phyloP scores from a whole-genome alignment of 2,329 filamentous ascomycete species.

The Parafenestella ontariensis region DNA sequence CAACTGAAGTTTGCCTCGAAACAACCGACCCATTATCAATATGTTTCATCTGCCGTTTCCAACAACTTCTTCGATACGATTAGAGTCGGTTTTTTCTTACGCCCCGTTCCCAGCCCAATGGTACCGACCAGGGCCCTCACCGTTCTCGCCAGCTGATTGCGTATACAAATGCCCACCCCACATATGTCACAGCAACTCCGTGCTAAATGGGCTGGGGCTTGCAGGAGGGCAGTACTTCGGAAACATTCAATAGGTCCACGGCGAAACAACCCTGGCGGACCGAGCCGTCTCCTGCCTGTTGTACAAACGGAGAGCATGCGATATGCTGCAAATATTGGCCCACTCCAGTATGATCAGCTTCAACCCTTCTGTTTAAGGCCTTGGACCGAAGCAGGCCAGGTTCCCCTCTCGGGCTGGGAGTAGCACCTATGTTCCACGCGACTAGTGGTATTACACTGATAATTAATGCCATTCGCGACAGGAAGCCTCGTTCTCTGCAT shows the following conservation, averaged over 20 bases:
- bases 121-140: not conserved
- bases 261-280: not conserved
- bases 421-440: not conserved
- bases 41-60: too few relatives aligned
- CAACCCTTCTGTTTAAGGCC: not conserved
- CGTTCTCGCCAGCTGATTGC: not conserved
- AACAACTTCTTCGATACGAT: too few relatives aligned
- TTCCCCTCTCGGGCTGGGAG: not conserved
- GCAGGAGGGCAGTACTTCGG: not conserved
- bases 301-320: not conserved
- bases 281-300: not conserved
- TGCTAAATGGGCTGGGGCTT: not conserved
- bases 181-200: not conserved
- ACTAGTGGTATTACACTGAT: not conserved
- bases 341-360: not conserved
- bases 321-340: not conserved
- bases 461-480: not conserved
- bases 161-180: too few relatives aligned
- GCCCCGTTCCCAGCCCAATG: not conserved
- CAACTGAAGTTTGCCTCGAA: too few relatives aligned
- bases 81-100: too few relatives aligned
- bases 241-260: not conserved
- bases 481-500: not conserved
- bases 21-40: too few relatives aligned
- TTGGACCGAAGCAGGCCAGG: not conserved